Evolutionary conservation across 2,329 filamentous ascomycete species (phyloP), one percentile per base, ranked within the genome.

Genomic region (Huntiella bhutanensis): DNA sequence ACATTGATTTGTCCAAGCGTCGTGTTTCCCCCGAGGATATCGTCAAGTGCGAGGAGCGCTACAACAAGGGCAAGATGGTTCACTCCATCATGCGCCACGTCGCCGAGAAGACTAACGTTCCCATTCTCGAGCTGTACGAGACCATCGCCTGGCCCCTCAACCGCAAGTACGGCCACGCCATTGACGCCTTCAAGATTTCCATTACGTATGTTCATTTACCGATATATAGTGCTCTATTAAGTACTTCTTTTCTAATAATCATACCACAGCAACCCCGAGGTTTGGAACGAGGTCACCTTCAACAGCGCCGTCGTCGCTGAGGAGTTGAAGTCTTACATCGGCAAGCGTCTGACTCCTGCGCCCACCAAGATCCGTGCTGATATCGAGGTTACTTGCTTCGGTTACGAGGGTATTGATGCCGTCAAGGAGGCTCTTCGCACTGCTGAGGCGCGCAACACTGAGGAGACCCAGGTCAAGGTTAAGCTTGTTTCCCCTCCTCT

Each of bases 31-130:
- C 91, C 39, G 91, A 98, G 63, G 91, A 98, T 68, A 91, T 96
- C 53, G 73, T 94, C 56, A 95, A 95, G 69, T 98, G 92, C 62
- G 91, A 98, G 63, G 91, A 98, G 70, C 78, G 91, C 56, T 98
- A 95, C 74, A 98, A 98, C 76, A 98, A 98, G 79, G 84, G 85
- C 70, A 98, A 98, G 72, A 92, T 94, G 71, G 91, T 96, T 36
- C 91, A 98, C 66, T 92, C 85, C 46, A 95, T 98, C 65, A 88
- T 98, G 83, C 81, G 88, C 62, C 91, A 98, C 64, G 91, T 98
- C 52, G 88, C 91, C 54, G 87, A 98, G 69, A 95, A 95, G 74
- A 93, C 86, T 38, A 78, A 82, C 60, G 82, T 78, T 28, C 87
- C 88, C n/a, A 92, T 98, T 59, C 85, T 96, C 70, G 74, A 78